Percentiles rank a stretch among this genome's conserved stretches.
phyloP scores from a whole-genome alignment of 2,329 filamentous ascomycete genomes.

The Thielaviopsis ethacetica region DNA sequence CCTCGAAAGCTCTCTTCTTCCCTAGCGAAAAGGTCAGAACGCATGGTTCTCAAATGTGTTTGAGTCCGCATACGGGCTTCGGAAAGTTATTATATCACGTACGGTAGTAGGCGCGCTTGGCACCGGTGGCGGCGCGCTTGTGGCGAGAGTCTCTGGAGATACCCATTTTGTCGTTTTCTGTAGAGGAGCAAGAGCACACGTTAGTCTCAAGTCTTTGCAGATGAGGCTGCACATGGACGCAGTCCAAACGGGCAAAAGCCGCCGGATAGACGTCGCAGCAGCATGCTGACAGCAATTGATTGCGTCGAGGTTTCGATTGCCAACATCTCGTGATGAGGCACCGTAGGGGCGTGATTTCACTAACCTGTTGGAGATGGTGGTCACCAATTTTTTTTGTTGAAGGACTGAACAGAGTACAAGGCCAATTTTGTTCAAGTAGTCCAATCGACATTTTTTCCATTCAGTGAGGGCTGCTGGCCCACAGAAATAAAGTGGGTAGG shows the following conservation, averaged over 20 bases:
- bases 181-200: conserved; percentile 16
- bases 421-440: conserved; percentile 3
- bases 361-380: conserved; percentile 31
- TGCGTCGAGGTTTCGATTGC: neutral
- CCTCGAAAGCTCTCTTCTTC: conserved; percentile 99
- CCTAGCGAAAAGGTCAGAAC: conserved; percentile 61
- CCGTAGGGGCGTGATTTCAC: conserved; percentile 15
- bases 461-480: conserved; percentile 6
- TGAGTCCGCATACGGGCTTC: conserved; percentile 46
- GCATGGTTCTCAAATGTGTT: conserved; percentile 33
- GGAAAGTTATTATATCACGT: conserved; percentile 39
- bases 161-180: conserved; percentile 82
- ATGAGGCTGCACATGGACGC: neutral
- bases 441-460: conserved; percentile 3
- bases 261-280: neutral
- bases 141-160: conserved; percentile 99
- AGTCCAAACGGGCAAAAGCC: neutral
- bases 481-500: conserved; percentile 1
- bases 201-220: conserved; percentile 6
- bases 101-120: conserved; percentile 90
- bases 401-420: conserved; percentile 13
- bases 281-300: neutral
- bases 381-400: conserved; percentile 32
- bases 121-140: conserved; percentile 98
- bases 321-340: neutral